Conservation (phyloP, 2,329 filamentous ascomycete species). For the Fusarium coffeatum region DNA sequence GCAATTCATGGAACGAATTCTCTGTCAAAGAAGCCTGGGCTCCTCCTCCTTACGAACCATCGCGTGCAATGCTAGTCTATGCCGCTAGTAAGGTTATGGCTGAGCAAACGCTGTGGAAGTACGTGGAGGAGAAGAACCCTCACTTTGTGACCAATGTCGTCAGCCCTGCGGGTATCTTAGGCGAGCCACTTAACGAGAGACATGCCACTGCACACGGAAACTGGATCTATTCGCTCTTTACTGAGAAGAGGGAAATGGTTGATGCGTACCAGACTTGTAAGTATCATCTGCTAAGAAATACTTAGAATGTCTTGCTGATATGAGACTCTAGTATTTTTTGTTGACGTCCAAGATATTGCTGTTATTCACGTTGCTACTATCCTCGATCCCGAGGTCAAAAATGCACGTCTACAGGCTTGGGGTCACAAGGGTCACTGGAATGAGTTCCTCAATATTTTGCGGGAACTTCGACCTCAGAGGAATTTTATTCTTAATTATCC, state of each 20-base stretch:
- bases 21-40: conserved; percentile 27
- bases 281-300: not conserved
- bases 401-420: conserved; percentile 24
- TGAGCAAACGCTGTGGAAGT: conserved; percentile 37
- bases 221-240: not conserved
- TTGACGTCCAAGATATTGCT: conserved; percentile 11
- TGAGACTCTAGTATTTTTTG: not conserved
- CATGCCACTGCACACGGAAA: not conserved
- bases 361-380: conserved; percentile 28
- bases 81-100: conserved; percentile 25
- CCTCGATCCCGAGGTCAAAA: conserved; percentile 16
- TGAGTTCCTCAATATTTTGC: conserved; percentile 22
- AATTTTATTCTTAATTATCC: conserved; percentile 24
- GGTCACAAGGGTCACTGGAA: conserved; percentile 30
- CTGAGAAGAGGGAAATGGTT: not conserved
- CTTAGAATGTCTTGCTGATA: not conserved
- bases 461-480: conserved; percentile 9
- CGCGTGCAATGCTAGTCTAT: conserved; percentile 18
- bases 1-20: conserved; percentile 33
- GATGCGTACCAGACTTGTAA: not conserved
- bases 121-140: conserved; percentile 18
- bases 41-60: conserved; percentile 20
- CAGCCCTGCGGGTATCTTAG: conserved; percentile 34
- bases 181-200: conserved; percentile 2
- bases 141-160: conserved; percentile 36